Percentiles rank a stretch among this genome's conserved stretches.
phyloP scores from a whole-genome alignment of 2,329 filamentous ascomycete species.

The Aschersonia sp. region DNA sequence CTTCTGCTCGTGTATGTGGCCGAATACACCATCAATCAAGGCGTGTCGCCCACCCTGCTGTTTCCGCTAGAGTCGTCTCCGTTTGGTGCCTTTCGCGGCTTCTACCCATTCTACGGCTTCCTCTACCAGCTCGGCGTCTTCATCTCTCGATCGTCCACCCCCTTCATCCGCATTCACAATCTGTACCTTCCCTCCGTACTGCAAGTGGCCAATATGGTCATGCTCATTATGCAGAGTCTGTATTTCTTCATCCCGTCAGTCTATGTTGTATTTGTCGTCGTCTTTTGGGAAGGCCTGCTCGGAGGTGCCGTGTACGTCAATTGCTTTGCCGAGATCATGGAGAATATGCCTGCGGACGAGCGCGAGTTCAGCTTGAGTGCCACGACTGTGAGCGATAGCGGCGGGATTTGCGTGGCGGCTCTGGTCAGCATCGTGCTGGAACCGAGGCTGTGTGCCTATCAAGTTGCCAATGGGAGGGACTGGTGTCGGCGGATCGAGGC shows the following conservation, averaged over 20 bases:
- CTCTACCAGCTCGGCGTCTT: conserved; percentile 95
- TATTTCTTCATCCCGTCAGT: conserved; percentile 72
- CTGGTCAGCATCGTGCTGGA: conserved; percentile 75
- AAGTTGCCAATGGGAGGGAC: conserved; percentile 64
- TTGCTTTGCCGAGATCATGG: conserved; percentile 87
- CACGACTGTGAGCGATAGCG: conserved; percentile 84
- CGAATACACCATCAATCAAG: conserved; percentile 96
- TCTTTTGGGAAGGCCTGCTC: conserved; percentile 90
- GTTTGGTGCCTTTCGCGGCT: conserved; percentile 67
- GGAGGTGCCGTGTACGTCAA: conserved; percentile 91
- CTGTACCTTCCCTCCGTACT: conserved; percentile 74
- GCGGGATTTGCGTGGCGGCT: conserved; percentile 76
- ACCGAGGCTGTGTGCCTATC: conserved; percentile 67
- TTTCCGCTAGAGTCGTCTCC: conserved; percentile 68
- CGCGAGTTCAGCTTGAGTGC: conserved; percentile 85
- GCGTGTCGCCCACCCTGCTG: conserved; percentile 75
- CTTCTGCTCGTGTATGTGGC: conserved; percentile 85
- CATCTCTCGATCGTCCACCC: conserved; percentile 79
- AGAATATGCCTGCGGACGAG: conserved; percentile 60
- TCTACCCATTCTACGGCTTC: conserved; percentile 90
- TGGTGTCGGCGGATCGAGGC: conserved; percentile 48
- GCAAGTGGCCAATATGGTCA: conserved; percentile 61
- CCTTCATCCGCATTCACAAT: conserved; percentile 66
- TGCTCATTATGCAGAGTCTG: conserved; percentile 64
- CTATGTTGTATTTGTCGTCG: conserved; percentile 68